Conservation (phyloP, 768 basidiomycete species). For the Mycena venus region DNA sequence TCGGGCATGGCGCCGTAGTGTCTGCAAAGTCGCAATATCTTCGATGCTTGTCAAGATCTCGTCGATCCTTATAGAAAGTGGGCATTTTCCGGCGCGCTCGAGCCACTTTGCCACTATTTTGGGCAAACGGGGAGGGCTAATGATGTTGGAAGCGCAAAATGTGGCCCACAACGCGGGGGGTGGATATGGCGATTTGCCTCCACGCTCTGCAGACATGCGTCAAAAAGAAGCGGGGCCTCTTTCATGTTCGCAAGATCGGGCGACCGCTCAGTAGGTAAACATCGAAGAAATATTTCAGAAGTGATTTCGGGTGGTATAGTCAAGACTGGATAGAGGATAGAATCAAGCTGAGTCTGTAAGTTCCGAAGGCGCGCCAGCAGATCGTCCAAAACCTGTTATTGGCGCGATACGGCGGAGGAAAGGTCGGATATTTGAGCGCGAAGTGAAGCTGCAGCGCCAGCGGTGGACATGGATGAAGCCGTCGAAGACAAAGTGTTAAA, state of each 20-base stretch:
- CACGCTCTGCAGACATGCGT: conserved; percentile 8
- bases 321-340: conserved; percentile 16
- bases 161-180: conserved; percentile 14
- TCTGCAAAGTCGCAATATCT: background rate
- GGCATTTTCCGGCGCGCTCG: background rate
- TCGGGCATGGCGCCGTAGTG: background rate
- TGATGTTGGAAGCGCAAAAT: background rate
- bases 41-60: background rate
- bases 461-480: background rate
- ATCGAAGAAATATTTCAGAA: conserved; percentile 18
- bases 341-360: conserved; percentile 6
- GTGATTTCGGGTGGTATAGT: conserved; percentile 16
- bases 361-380: background rate
- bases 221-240: conserved; percentile 2
- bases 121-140: background rate
- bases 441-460: background rate
- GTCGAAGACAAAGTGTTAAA: no score
- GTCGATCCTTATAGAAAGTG: background rate
- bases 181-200: conserved; percentile 15
- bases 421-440: background rate
- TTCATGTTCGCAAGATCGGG: background rate
- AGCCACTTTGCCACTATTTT: background rate
- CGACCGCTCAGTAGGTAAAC: background rate
- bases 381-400: background rate
- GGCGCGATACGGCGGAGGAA: background rate